A percentile compares a stretch with the other conserved stretches of the same genome.
Conservation (phyloP, 2,329 filamentous ascomycete species). For the Capronia americana region DNA sequence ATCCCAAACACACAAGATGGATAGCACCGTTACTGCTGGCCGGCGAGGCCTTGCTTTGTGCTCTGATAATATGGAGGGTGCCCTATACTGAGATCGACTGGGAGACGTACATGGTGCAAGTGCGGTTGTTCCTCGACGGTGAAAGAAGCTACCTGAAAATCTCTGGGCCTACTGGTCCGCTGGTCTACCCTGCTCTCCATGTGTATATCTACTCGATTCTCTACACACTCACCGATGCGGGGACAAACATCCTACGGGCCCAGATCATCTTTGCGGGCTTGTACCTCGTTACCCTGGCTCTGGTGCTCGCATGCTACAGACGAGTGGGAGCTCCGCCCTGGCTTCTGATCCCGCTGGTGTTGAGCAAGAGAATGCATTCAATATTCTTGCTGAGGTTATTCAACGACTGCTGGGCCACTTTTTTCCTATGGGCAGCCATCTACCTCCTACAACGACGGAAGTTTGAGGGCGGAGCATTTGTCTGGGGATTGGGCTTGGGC, state of each 20-base stretch:
- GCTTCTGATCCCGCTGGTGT: slow-evolving; percentile 80
- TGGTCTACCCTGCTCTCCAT: slow-evolving; percentile 94
- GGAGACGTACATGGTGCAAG: slow-evolving; percentile 95
- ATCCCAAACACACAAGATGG: slow-evolving; percentile 65
- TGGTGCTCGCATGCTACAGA: slow-evolving; percentile 82
- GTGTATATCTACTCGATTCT: slow-evolving; percentile 87
- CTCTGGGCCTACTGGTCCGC: slow-evolving; percentile 84
- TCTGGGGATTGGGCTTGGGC: slow-evolving; percentile 81
- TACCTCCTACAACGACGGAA: slow-evolving; percentile 74
- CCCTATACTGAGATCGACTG: slow-evolving; percentile 99
- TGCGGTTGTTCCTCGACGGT: slow-evolving; percentile 75
- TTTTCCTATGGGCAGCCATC: slow-evolving; percentile 84
- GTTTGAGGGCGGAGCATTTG: slow-evolving; percentile 75
- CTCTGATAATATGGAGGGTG: slow-evolving; percentile 77
- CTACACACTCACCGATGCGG: slow-evolving; percentile 77
- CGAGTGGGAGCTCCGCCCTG: slow-evolving; percentile 70
- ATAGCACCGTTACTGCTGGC: slow-evolving; percentile 71
- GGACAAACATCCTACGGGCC: slow-evolving; percentile 76
- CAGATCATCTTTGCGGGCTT: slow-evolving; percentile 82
- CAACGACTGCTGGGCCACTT: slow-evolving; percentile 89
- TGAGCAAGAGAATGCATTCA: slow-evolving; percentile 92
- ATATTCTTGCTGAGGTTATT: slow-evolving; percentile 92
- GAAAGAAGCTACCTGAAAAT: slow-evolving; percentile 89
- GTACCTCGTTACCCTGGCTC: slow-evolving; percentile 75
- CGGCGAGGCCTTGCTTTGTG: slow-evolving; percentile 74